These are phyloP conservation scores for Calocybe gangraenosa DNA, from an alignment of 768 basidiomycete species.

Conservation along the genomic window DNA sequence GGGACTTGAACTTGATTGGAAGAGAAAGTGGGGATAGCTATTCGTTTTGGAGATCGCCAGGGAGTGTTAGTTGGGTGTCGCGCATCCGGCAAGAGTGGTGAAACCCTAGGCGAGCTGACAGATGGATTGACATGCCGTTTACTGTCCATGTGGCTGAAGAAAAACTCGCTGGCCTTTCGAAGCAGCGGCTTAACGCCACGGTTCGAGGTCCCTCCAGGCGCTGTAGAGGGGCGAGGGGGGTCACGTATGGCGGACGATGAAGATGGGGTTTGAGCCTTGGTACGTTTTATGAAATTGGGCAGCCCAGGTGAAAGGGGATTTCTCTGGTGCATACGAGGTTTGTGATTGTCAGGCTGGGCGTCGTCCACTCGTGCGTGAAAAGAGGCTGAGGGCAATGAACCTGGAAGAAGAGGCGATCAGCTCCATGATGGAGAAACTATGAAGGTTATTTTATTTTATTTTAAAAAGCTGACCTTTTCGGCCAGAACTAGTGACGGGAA, in stretches of 20 bases:
- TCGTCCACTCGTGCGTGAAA: slow-evolving; percentile 7
- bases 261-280: slow-evolving; percentile 9
- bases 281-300: slow-evolving; percentile 33
- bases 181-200: slow-evolving; percentile 28
- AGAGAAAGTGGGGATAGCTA: slow-evolving; percentile 19
- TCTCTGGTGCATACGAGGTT: slow-evolving; percentile 19
- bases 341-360: slow-evolving; percentile 6
- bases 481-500: slow-evolving; percentile 22
- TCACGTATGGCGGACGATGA: background rate
- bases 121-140: slow-evolving; percentile 14
- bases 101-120: slow-evolving; percentile 15
- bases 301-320: slow-evolving; percentile 26
- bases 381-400: slow-evolving; percentile 2
- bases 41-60: slow-evolving; percentile 11
- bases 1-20: slow-evolving; percentile 18
- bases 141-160: slow-evolving; percentile 23
- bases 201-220: slow-evolving; percentile 14
- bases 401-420: background rate
- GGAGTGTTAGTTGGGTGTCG: slow-evolving; percentile 10
- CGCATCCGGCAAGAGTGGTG: slow-evolving; percentile 15
- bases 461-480: slow-evolving; percentile 10
- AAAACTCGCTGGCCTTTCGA: slow-evolving; percentile 26
- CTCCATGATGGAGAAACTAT: background rate
- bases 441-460: too few species aligned
- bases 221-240: slow-evolving; percentile 2